These are phyloP conservation scores for Boletus semigastroideus DNA, from an alignment of 1,284 basidiomycete genomes.

Conservation along the genomic window DNA sequence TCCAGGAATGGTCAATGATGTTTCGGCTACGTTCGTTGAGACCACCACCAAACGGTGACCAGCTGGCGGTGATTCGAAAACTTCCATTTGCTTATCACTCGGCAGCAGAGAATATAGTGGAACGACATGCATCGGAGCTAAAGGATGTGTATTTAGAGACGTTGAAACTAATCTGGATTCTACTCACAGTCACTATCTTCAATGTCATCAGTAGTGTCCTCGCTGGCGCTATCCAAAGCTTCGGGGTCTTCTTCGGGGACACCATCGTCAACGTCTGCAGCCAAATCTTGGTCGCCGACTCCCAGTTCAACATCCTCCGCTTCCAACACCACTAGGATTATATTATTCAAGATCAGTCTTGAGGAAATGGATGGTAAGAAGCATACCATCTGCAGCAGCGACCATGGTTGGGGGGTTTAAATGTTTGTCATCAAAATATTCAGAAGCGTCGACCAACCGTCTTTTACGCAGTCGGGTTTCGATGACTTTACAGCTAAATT, in stretches of 20 bases:
- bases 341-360: neutral
- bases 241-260: conserved; percentile 47
- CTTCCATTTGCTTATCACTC: conserved; percentile 94
- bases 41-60: conserved; percentile 93
- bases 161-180: neutral
- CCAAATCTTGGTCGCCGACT: conserved; percentile 41
- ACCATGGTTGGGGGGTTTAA: conserved; percentile 10
- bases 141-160: conserved; percentile 16
- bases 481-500: conserved; percentile 71
- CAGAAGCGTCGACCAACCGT: conserved; percentile 27
- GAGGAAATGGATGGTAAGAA: neutral
- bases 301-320: conserved; percentile 84
- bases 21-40: conserved; percentile 98
- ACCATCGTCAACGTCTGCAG: conserved; percentile 58
- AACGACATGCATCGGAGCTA: conserved; percentile 82
- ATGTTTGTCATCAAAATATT: conserved; percentile 29
- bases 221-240: conserved; percentile 52
- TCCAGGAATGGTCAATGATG: conserved; percentile 95
- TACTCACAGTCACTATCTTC: conserved; percentile 63
- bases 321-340: conserved; percentile 55
- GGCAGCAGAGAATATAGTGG: conserved; percentile 98
- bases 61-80: conserved; percentile 87
- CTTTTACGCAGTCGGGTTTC: conserved; percentile 48
- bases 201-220: conserved; percentile 53
- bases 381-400: conserved; percentile 26